These are phyloP conservation scores for Fusarium newnesense DNA, from an alignment of 2,329 filamentous ascomycete species.

Conservation along the genomic window DNA sequence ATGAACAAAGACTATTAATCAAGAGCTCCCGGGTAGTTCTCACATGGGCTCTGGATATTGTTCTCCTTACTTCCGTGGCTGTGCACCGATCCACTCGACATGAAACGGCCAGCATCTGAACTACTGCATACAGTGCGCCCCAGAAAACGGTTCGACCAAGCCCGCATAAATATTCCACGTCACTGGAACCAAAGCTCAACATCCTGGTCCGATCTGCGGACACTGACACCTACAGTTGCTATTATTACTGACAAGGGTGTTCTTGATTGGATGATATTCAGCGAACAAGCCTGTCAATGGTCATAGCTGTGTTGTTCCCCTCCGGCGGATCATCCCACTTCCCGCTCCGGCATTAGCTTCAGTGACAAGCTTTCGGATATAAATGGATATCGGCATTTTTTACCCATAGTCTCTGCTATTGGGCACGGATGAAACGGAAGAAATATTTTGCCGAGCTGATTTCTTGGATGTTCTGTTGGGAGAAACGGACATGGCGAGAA, in stretches of 20 bases:
- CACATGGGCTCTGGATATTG: fast-evolving
- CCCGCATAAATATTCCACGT: neutral
- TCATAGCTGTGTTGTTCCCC: neutral
- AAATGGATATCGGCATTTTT: neutral
- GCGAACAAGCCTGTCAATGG: no score
- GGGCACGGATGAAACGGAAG: neutral
- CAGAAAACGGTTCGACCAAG: neutral
- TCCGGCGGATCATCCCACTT: neutral
- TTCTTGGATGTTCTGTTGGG: no score
- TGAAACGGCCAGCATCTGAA: neutral
- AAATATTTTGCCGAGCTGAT: neutral
- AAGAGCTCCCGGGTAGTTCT: neutral
- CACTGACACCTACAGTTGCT: neutral
- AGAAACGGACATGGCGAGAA: neutral
- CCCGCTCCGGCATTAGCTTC: neutral
- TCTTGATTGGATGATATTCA: no score
- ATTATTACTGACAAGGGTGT: neutral
- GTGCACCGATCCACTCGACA: neutral
- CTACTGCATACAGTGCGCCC: neutral
- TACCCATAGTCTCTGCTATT: neutral
- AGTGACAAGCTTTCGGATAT: neutral
- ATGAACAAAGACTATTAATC: fast-evolving
- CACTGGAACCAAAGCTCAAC: neutral
- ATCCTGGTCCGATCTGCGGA: neutral
- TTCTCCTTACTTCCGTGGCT: neutral